Evolutionary conservation across 1,284 basidiomycete genomes (phyloP).

Genomic region (Earliella scabrosa): DNA sequence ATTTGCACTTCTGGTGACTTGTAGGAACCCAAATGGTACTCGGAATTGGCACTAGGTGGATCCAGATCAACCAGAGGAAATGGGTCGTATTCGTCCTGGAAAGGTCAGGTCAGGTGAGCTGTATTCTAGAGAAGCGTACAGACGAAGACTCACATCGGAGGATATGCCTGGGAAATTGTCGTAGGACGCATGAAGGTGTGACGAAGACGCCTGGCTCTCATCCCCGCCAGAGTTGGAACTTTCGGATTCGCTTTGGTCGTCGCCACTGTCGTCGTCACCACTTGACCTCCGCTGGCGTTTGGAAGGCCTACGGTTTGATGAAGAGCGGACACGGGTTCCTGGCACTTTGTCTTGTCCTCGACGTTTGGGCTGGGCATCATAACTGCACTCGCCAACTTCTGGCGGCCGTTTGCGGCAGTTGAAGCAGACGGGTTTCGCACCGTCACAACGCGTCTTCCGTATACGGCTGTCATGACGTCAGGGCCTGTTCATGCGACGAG

Average conservation of each 20-base stretch:
- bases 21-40: neutral
- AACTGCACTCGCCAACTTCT: constrained; percentile 37
- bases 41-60: neutral
- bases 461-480: constrained; percentile 64
- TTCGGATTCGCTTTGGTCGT: neutral
- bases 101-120: neutral
- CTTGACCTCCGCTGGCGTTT: constrained; percentile 3
- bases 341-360: constrained; percentile 75
- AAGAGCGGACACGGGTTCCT: constrained; percentile 64
- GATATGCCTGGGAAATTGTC: constrained; percentile 3
- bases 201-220: neutral
- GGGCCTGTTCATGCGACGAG: too few species aligned
- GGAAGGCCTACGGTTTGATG: neutral
- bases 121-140: too few species aligned
- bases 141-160: constrained; percentile 8
- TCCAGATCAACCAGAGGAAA: constrained; percentile 17
- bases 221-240: neutral
- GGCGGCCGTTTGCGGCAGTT: constrained; percentile 61
- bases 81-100: constrained; percentile 21
- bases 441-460: constrained; percentile 80
- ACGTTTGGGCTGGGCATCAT: constrained; percentile 71
- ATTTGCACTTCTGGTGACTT: neutral
- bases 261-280: neutral
- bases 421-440: constrained; percentile 71
- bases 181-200: neutral